Evolutionary conservation across 805 yeast genomes (phyloP).

Genomic region (Yarrowia osloensis): DNA sequence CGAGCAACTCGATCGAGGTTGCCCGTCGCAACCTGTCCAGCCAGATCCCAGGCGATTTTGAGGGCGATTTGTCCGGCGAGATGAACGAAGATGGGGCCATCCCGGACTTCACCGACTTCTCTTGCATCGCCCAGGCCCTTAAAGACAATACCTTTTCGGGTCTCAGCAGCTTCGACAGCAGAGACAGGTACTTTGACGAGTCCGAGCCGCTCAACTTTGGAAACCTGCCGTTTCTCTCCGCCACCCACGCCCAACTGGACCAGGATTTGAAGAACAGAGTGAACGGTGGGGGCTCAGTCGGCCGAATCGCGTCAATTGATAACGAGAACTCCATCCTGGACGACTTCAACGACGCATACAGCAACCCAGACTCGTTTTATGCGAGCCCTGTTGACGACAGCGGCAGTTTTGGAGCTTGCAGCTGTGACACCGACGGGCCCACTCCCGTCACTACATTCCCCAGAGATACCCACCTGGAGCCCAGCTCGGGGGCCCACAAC

Average conservation of each 20-base stretch:
- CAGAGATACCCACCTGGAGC: not conserved
- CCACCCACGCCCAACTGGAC: not conserved
- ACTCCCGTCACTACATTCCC: slow-evolving; percentile 22
- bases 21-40: slow-evolving; percentile 6
- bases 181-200: slow-evolving; percentile 11
- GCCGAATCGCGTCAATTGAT: not conserved
- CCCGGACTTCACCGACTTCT: slow-evolving; percentile 5
- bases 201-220: not conserved
- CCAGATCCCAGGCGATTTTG: slow-evolving; percentile 19
- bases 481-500: not conserved
- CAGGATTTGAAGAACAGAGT: not conserved
- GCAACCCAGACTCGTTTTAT: not conserved
- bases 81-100: not conserved
- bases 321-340: not conserved
- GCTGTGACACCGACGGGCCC: not conserved
- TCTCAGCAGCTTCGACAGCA: not conserved
- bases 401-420: not conserved
- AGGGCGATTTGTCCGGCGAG: not conserved
- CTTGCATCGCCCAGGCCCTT: slow-evolving; percentile 6
- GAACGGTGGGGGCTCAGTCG: not conserved
- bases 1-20: not conserved
- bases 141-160: not conserved
- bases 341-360: not conserved
- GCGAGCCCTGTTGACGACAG: not conserved
- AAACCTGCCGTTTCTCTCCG: not conserved